A percentile compares a stretch with the other conserved stretches of the same genome.
These are phyloP conservation scores for Penicillium sp. DNA, from an alignment of 2,329 filamentous ascomycete genomes.

Conservation along the genomic window DNA sequence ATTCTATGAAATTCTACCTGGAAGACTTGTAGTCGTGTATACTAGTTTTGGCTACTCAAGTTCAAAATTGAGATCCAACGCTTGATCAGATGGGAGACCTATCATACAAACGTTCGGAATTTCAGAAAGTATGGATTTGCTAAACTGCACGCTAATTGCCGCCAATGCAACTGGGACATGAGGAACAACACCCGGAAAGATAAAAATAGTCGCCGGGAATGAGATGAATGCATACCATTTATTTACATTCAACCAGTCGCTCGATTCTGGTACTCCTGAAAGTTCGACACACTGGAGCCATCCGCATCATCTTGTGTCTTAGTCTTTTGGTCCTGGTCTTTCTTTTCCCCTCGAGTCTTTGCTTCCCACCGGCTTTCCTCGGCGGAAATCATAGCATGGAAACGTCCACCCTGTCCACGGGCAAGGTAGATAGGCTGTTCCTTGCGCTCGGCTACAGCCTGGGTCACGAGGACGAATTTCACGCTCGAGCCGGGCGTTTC, in stretches of 20 bases:
- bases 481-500: slow-evolving; percentile 66
- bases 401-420: slow-evolving; percentile 51
- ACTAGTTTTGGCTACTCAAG: neutral
- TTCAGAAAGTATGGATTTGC: neutral
- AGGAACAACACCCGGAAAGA: neutral
- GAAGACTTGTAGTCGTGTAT: too few species aligned
- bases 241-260: slow-evolving; percentile 26
- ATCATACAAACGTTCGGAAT: too few species aligned
- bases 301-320: slow-evolving; percentile 11
- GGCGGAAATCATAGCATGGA: slow-evolving; percentile 50
- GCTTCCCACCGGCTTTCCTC: slow-evolving; percentile 54
- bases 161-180: neutral
- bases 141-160: neutral
- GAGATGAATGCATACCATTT: neutral
- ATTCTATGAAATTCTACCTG: too few species aligned
- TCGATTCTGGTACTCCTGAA: slow-evolving; percentile 47
- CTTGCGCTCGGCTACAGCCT: slow-evolving; percentile 63
- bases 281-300: slow-evolving; percentile 31
- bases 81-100: neutral
- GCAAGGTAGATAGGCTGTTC: slow-evolving; percentile 55
- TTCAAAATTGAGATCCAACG: neutral
- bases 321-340: slow-evolving; percentile 27
- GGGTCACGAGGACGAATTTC: slow-evolving; percentile 71
- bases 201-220: neutral
- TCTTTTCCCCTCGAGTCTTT: slow-evolving; percentile 34